Percentiles rank a stretch among this genome's conserved stretches.
Evolutionary conservation across 2,329 filamentous ascomycete genomes (phyloP).

Genomic region (Daldinia sp.): DNA sequence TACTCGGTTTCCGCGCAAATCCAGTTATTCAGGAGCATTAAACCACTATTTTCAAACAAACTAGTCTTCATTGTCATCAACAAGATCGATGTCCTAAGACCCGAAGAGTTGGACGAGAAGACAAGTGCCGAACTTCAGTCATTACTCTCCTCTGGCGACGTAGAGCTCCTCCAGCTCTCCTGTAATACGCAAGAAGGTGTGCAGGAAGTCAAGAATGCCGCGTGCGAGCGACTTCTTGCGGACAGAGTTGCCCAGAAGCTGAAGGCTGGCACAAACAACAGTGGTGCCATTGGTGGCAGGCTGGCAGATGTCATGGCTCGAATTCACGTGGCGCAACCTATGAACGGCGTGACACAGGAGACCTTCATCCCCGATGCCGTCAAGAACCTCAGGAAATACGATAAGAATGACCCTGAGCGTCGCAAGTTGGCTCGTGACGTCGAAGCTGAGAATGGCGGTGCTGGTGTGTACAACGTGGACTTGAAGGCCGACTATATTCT

Average conservation of each 20-base stretch:
- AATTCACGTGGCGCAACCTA: slow-evolving; percentile 96
- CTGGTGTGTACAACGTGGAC: slow-evolving; percentile 96
- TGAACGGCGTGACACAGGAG: slow-evolving; percentile 82
- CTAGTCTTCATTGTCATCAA: slow-evolving; percentile 97
- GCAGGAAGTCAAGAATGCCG: slow-evolving; percentile 93
- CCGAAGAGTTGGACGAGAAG: slow-evolving; percentile 86
- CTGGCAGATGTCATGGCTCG: slow-evolving; percentile 91
- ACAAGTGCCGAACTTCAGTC: slow-evolving; percentile 81
- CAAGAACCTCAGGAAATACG: slow-evolving; percentile 86
- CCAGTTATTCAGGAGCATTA: slow-evolving; percentile 94
- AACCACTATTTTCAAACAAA: slow-evolving; percentile 97
- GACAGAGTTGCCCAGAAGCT: slow-evolving; percentile 96
- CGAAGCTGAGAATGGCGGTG: slow-evolving; percentile 91
- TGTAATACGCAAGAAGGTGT: slow-evolving; percentile 96
- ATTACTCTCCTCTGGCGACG: slow-evolving; percentile 86
- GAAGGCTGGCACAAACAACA: slow-evolving; percentile 85
- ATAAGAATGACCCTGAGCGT: slow-evolving; percentile 88
- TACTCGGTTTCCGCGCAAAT: slow-evolving; percentile 95
- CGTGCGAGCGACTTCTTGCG: slow-evolving; percentile 91
- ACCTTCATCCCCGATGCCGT: slow-evolving; percentile 89
- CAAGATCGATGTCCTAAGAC: slow-evolving; percentile 93
- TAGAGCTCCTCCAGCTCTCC: slow-evolving; percentile 92
- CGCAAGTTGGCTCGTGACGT: slow-evolving; percentile 84
- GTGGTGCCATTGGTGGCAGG: slow-evolving; percentile 81
- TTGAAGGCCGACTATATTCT: slow-evolving; percentile 89